A percentile compares a stretch with the other conserved stretches of the same genome.
These are phyloP conservation scores for Microbotryum saponariae DNA, from an alignment of 1,284 basidiomycete genomes.

Conservation along the genomic window DNA sequence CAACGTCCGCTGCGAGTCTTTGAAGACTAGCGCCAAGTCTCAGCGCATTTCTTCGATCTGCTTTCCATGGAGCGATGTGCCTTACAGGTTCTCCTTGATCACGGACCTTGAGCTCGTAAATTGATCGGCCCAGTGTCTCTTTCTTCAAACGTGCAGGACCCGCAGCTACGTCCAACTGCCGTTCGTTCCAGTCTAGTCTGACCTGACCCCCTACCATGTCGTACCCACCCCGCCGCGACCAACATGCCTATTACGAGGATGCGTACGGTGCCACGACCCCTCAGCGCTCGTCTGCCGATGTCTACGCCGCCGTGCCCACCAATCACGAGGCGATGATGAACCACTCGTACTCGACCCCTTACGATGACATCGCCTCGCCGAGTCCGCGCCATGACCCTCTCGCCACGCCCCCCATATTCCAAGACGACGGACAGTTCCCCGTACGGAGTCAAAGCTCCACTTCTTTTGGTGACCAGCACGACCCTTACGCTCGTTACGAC, in stretches of 20 bases:
- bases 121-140: too few relatives aligned
- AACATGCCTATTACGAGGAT: neutral
- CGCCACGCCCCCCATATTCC: slow-evolving; percentile 1
- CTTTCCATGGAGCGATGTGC: too few relatives aligned
- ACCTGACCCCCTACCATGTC: neutral
- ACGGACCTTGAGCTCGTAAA: too few relatives aligned
- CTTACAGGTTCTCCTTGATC: too few relatives aligned
- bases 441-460: neutral
- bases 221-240: neutral
- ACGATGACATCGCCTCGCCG: slow-evolving; percentile 1
- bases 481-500: neutral
- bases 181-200: too few relatives aligned
- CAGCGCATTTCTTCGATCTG: too few relatives aligned
- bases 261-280: neutral
- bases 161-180: too few relatives aligned
- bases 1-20: too few relatives aligned
- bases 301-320: slow-evolving; percentile 27
- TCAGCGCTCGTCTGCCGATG: slow-evolving; percentile 25
- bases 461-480: neutral
- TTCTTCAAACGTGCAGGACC: too few relatives aligned
- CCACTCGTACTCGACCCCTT: neutral
- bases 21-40: too few relatives aligned
- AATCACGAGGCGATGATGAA: neutral
- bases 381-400: slow-evolving; percentile 13
- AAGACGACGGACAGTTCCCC: neutral